Conservation (phyloP, 768 basidiomycete genomes). For the Tricholomella constricta region DNA sequence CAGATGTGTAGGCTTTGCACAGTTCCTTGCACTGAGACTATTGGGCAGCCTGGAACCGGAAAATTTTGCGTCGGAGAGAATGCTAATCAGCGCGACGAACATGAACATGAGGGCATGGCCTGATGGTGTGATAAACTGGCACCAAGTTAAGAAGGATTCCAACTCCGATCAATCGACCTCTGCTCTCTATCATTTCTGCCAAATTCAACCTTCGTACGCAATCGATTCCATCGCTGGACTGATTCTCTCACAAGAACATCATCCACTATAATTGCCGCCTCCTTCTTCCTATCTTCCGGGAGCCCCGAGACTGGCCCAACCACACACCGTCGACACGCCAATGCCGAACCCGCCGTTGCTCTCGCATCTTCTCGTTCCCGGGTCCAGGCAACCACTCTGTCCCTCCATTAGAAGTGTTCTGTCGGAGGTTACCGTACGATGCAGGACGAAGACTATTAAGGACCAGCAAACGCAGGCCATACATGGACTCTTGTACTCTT, state of each 20-base stretch:
- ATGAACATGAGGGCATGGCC: background rate
- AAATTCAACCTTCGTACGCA: background rate
- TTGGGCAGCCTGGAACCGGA: background rate
- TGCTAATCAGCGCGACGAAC: background rate
- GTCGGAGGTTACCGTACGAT: constrained; percentile 7
- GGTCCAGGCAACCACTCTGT: background rate
- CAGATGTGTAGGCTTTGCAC: too few relatives aligned
- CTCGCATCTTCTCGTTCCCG: background rate
- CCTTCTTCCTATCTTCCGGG: background rate
- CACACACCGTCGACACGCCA: background rate
- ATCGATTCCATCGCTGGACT: background rate
- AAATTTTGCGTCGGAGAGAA: background rate
- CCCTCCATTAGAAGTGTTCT: background rate
- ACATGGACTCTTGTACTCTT: background rate
- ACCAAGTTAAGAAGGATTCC: background rate
- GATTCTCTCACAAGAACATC: constrained; percentile 1
- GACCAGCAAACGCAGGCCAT: background rate
- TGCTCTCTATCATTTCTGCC: background rate
- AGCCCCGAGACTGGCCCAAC: background rate
- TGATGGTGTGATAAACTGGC: background rate
- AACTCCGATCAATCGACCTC: constrained; percentile 5
- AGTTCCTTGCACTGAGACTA: background rate
- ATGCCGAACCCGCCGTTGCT: background rate
- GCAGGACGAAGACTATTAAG: background rate
- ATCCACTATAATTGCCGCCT: background rate